Percentiles rank a stretch among this genome's conserved stretches.
These are phyloP conservation scores for Erysimum pusillum DNA, from an alignment of 441 rosid genomes.

Conservation along the genomic window DNA sequence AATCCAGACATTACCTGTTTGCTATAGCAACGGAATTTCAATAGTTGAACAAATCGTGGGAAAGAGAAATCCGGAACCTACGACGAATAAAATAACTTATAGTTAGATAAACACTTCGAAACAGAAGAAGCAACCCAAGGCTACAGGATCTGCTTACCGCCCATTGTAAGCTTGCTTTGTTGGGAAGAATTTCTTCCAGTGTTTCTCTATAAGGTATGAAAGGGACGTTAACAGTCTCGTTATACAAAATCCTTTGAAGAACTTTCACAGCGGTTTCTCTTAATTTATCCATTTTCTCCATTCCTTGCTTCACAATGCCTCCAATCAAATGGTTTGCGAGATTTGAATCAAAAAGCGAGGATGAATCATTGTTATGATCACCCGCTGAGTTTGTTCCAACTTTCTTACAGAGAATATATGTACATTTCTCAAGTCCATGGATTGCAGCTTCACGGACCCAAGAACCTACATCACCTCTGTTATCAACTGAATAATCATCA, in stretches of 20 bases:
- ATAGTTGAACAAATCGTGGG: conserved; percentile 77
- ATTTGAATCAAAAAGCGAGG: conserved; percentile 61
- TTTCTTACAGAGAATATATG: conserved; percentile 72
- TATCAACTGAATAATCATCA: conserved; percentile 91
- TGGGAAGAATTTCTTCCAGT: conserved; percentile 74
- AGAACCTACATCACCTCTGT: conserved; percentile 98
- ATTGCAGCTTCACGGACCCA: conserved; percentile 99
- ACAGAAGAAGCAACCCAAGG: conserved; percentile 17
- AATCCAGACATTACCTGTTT: conserved; percentile 76
- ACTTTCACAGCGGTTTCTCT: conserved; percentile 89
- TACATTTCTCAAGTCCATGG: conserved; percentile 85
- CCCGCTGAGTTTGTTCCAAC: conserved; percentile 41
- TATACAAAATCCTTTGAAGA: conserved; percentile 79
- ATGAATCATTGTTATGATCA: conserved; percentile 35
- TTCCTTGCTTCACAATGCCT: conserved; percentile 83
- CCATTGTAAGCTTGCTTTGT: conserved; percentile 68
- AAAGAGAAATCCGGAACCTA: conserved; percentile 83
- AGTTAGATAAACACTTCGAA: conserved; percentile 23
- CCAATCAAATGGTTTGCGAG: conserved; percentile 70
- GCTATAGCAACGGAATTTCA: conserved; percentile 73
- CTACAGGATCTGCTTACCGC: conserved; percentile 57
- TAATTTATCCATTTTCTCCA: conserved; percentile 92
- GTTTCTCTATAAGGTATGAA: conserved; percentile 75
- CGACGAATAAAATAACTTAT: conserved; percentile 45
- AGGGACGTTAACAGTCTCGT: conserved; percentile 59